Conservation (phyloP, 2,329 filamentous ascomycete genomes). For the Dactylellina sp. region DNA sequence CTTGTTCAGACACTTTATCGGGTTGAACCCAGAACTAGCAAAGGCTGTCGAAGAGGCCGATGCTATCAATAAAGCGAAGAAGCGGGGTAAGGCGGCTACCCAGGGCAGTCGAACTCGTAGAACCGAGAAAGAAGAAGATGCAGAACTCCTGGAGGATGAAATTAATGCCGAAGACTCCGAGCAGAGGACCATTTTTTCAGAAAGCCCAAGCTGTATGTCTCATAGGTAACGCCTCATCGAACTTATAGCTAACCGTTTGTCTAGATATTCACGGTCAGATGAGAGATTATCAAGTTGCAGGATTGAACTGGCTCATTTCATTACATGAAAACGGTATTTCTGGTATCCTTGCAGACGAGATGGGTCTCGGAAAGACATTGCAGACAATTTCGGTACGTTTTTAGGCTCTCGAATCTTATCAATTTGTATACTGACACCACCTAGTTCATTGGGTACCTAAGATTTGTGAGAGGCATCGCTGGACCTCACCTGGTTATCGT, state of each 20-base stretch:
- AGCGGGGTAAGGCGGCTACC: conserved; percentile 90
- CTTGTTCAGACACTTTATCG: conserved; percentile 98
- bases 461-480: conserved; percentile 87
- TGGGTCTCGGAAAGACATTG: conserved; percentile 97
- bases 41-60: conserved; percentile 67
- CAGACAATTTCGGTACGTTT: conserved; percentile 81
- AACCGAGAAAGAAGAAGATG: conserved; percentile 97
- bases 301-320: conserved; percentile 97
- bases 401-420: not conserved
- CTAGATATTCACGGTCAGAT: conserved; percentile 72
- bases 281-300: conserved; percentile 96
- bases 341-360: conserved; percentile 96
- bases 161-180: conserved; percentile 85
- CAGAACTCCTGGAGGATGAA: conserved; percentile 85
- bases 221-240: not conserved
- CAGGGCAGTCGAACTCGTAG: conserved; percentile 82
- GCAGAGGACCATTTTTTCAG: conserved; percentile 80
- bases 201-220: conserved; percentile 78
- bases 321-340: conserved; percentile 99
- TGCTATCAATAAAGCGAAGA: conserved; percentile 80
- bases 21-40: conserved; percentile 93
- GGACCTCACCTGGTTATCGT: conserved; percentile 93
- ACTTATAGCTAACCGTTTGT: not conserved
- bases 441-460: conserved; percentile 86
- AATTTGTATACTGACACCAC: not conserved